phyloP scores from a whole-genome alignment of 768 basidiomycete genomes.

The Lentinula lateritia region DNA sequence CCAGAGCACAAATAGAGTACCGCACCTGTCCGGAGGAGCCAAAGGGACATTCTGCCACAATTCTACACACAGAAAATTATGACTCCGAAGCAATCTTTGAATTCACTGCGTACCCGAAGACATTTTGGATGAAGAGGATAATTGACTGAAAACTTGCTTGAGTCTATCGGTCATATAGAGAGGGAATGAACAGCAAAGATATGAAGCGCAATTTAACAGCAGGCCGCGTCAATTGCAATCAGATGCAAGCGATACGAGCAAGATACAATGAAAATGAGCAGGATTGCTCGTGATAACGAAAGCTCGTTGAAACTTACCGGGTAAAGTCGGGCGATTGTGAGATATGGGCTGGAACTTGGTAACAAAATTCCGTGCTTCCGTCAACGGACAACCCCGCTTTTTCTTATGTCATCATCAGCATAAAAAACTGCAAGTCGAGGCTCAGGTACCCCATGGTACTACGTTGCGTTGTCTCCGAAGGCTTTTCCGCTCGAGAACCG shows the following conservation, averaged over 20 bases:
- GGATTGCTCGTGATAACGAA: not conserved
- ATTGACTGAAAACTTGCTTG: slow-evolving; percentile 52
- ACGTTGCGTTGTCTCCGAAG: too few relatives aligned
- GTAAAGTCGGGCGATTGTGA: not conserved
- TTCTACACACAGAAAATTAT: slow-evolving; percentile 37
- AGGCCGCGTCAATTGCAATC: not conserved
- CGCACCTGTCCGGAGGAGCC: slow-evolving; percentile 80
- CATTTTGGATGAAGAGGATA: slow-evolving; percentile 38
- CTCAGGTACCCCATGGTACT: too few relatives aligned
- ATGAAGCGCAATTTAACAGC: not conserved
- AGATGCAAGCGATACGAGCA: not conserved
- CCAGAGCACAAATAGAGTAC: not conserved
- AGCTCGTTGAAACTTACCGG: not conserved
- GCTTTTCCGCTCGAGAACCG: too few relatives aligned
- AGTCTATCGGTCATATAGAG: slow-evolving; percentile 51
- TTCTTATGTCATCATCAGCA: too few relatives aligned
- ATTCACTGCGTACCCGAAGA: slow-evolving; percentile 41
- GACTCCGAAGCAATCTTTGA: not conserved
- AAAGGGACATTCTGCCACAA: slow-evolving; percentile 72
- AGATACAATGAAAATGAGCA: not conserved
- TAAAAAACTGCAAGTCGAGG: too few relatives aligned
- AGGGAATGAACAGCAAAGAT: not conserved
- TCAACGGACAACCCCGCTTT: not conserved
- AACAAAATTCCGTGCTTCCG: not conserved
- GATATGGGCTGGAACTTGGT: not conserved